Conservation (phyloP, 306 rosid genomes). For the Malus fusca region DNA sequence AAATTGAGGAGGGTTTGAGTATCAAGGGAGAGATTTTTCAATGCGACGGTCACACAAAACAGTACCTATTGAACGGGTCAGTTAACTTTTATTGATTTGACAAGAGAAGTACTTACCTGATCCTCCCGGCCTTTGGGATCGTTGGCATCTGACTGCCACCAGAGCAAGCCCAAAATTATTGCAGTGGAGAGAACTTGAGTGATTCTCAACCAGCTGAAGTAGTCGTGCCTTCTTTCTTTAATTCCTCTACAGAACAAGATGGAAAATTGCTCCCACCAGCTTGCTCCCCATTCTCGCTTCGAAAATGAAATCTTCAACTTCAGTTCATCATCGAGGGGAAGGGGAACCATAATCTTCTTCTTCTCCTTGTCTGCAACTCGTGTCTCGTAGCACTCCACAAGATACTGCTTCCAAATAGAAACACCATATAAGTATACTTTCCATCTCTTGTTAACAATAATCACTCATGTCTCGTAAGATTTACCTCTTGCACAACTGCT, state of each 20-base stretch:
- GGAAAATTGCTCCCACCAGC: constrained; percentile 77
- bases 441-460: background rate
- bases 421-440: background rate
- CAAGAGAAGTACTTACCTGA: constrained; percentile 50
- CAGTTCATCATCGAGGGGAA: constrained; percentile 54
- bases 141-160: constrained; percentile 83
- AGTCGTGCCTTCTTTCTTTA: constrained; percentile 80
- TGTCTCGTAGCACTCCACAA: constrained; percentile 82
- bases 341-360: constrained; percentile 52
- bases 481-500: constrained; percentile 75
- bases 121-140: constrained; percentile 65
- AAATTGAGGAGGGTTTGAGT: background rate
- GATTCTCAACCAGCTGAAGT: constrained; percentile 91
- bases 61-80: background rate
- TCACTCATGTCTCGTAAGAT: background rate
- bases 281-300: constrained; percentile 78
- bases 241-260: constrained; percentile 78
- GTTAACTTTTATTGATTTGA: background rate
- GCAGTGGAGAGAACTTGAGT: constrained; percentile 96
- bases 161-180: constrained; percentile 84
- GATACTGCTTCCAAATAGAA: constrained; percentile 41
- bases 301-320: constrained; percentile 42
- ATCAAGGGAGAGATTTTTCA: background rate
- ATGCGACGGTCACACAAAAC: background rate
- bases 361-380: constrained; percentile 69